These are phyloP conservation scores for Calonectria multiphialidica DNA, from an alignment of 2,329 filamentous ascomycete species.

Conservation along the genomic window DNA sequence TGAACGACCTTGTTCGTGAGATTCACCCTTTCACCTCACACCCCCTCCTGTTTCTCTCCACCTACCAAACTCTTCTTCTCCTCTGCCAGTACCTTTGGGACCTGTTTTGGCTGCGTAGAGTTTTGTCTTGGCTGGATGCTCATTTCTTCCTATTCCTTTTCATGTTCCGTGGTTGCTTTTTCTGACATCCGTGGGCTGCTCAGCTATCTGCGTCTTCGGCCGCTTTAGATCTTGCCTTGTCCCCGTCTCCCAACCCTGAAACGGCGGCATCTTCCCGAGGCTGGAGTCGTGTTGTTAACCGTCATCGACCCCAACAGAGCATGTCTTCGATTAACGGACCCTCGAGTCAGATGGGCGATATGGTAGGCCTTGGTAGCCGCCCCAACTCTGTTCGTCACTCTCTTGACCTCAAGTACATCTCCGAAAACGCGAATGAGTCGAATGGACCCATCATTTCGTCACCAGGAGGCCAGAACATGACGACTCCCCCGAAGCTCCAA, in stretches of 20 bases:
- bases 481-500: slow-evolving; percentile 80
- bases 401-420: slow-evolving; percentile 65
- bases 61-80: not conserved
- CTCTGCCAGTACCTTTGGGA: not conserved
- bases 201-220: slow-evolving; percentile 86
- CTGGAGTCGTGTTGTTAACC: slow-evolving; percentile 72
- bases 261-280: slow-evolving; percentile 55
- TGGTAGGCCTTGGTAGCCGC: slow-evolving; percentile 60
- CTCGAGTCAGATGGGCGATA: slow-evolving; percentile 57
- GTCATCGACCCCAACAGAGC: slow-evolving; percentile 76
- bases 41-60: slow-evolving; percentile 13
- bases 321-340: slow-evolving; percentile 61
- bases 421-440: slow-evolving; percentile 57
- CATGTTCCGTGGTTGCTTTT: slow-evolving; percentile 35
- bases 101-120: not conserved
- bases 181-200: slow-evolving; percentile 51
- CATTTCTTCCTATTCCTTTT: slow-evolving; percentile 13
- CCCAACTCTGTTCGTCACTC: slow-evolving; percentile 68
- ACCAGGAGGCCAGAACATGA: slow-evolving; percentile 64
- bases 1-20: not conserved
- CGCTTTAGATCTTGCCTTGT: slow-evolving; percentile 82
- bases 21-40: slow-evolving; percentile 19
- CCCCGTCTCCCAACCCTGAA: slow-evolving; percentile 75
- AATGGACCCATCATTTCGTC: slow-evolving; percentile 57
- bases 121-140: not conserved